Base-by-base conservation (phyloP, 768 basidiomycete genomes). In the Lactarius sp. region DNA sequence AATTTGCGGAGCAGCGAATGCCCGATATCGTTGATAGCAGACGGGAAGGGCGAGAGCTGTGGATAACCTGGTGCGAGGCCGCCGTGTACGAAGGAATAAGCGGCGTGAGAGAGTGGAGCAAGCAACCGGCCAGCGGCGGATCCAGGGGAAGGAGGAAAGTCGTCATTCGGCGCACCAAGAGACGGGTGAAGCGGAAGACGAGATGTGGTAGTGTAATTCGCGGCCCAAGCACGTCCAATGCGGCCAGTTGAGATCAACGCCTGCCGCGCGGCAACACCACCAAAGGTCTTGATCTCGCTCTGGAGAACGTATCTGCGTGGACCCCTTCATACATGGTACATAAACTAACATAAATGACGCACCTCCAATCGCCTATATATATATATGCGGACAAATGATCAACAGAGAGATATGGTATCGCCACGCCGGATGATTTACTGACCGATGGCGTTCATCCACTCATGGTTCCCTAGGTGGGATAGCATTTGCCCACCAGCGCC, bases 401-500 rank as follows among this genome's bases (percentile, higher is more conserved):
- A 49, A 36, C 6, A 61, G 46, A 2, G 54, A 60, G 22, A 59
- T 53, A 59, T 54, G 58, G 4, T 12, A 22, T n/a, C 2, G 36
- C 20, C 27, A 34, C 12, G 10, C 14, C 53, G 33, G 50, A 57
- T 65, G 54, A 16, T 52, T 42, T 18, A 65, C 74, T 22, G 68
- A 87, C 89, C 89, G 62, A 92, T 86, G 14, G 83, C 85, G 68
- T 95, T 95, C 93, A 98, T 97, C 80, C 88, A 87, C 73, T 98
- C 97, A 69, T 99, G 97, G 73, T 99, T 99, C 31, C 97, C 97
- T 39, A 98, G 77, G 59, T 92, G 81, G 13, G 83, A 85, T 37
- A 96, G 71, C 14, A 99, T 80, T 4, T 79, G 81, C 2, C 92
- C 94, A 4, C 92, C 92, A 14, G 74, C 77, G 0, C 76, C 75